These are phyloP conservation scores for Allium fistulosum DNA, from an alignment of 106 monocot genomes.

Conservation along the genomic window DNA sequence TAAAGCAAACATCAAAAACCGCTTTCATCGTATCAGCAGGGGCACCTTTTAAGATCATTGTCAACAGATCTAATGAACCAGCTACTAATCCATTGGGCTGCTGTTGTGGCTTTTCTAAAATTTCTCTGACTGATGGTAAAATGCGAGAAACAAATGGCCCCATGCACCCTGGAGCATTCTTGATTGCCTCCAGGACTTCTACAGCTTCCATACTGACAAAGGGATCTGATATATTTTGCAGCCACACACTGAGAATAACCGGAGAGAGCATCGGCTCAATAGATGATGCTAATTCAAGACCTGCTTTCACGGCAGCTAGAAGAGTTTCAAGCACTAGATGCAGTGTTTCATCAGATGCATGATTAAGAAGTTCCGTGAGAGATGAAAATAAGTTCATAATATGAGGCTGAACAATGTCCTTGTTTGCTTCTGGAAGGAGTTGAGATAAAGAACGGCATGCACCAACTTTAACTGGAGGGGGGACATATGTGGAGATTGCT, in stretches of 20 bases:
- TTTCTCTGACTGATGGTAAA: slow-evolving; percentile 60
- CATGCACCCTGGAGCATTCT: slow-evolving; percentile 90
- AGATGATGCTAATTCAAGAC: slow-evolving; percentile 41
- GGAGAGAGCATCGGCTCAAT: slow-evolving; percentile 83
- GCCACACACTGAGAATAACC: slow-evolving; percentile 81
- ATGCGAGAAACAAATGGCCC: slow-evolving; percentile 66
- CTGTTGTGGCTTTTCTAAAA: slow-evolving; percentile 69
- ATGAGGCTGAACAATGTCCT: slow-evolving; percentile 31
- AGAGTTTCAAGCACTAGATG: slow-evolving; percentile 99
- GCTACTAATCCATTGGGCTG: slow-evolving; percentile 73
- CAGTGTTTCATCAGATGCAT: slow-evolving; percentile 93
- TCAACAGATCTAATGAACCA: slow-evolving; percentile 89
- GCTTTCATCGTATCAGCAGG: slow-evolving; percentile 65
- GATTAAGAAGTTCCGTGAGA: slow-evolving; percentile 67
- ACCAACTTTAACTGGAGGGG: slow-evolving; percentile 84
- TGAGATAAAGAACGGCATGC: slow-evolving; percentile 73
- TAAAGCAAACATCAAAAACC: slow-evolving; percentile 72
- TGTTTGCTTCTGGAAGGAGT: slow-evolving; percentile 57
- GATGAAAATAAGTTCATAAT: slow-evolving; percentile 67
- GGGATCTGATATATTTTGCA: slow-evolving; percentile 81
- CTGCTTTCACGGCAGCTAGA: slow-evolving; percentile 79
- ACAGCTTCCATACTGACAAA: slow-evolving; percentile 91
- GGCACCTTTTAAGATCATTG: slow-evolving; percentile 81
- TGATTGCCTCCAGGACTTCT: slow-evolving; percentile 93
- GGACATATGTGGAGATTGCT: slow-evolving; percentile 59